Base-by-base conservation (phyloP, 805 yeast species). In the Middelhovenomyces tepae region DNA sequence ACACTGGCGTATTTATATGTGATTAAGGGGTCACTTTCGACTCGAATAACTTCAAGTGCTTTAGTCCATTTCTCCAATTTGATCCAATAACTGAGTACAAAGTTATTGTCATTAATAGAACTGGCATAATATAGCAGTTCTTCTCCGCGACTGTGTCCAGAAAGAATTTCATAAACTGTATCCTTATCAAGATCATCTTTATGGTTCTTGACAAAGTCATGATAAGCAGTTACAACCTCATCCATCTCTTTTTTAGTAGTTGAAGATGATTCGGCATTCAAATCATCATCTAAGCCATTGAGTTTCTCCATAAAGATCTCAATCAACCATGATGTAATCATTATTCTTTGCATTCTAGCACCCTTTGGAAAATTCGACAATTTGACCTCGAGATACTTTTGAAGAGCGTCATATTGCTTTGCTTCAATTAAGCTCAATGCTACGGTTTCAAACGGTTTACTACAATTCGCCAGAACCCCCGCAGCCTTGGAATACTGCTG, bases 1-100 rank as follows among this genome's bases (percentile, higher is more conserved):
- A 76, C 76, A 0, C 79, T 75, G 1, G 96, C 67, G 39, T 76
- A 75, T 40, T 71, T 69, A 57, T 85, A 83, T 4, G 81, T 68
- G 6, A 73, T 50, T 0, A 57, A 50, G 0, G 66, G 59, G 25
- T 69, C 67, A 25, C 67, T 65, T 34, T 67, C 67, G 27, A 70
- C 63, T 23, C 64, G 59, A n/a, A 73, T 46, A 0, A 75, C 69
- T 33, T 71, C 70, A 32, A 84, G 53, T 0, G 94, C 80, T 36
- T 77, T 77, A 9, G 60, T 53, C 94, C 95, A 91, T 39, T 76
- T 69, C 40, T 77, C 79, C 17, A 65, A 52, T 32, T 75, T 71
- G 8, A 87, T 66, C 70, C 86, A 74, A 53, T 78, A 75, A 5
- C 74, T 63, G 19, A 87, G 53, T 1, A 85, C 78, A 53, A 69